A percentile compares a stretch with the other conserved stretches of the same genome.
Evolutionary conservation across 2,329 filamentous ascomycete genomes (phyloP).

Genomic region (Thermothelomyces thermophilus): DNA sequence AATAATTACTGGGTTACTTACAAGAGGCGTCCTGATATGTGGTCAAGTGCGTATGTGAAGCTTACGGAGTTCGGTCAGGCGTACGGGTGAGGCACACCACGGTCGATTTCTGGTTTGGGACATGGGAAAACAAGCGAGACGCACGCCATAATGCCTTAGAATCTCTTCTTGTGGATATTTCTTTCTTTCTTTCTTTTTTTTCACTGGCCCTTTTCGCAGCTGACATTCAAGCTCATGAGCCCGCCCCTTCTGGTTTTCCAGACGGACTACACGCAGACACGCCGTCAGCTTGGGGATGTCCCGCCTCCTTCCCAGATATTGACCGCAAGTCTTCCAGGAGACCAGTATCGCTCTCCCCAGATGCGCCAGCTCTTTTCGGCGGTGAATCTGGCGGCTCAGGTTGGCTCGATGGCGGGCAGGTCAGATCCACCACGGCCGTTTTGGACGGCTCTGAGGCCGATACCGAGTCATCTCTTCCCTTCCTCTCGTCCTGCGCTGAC

Average conservation of each 20-base stretch:
- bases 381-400: not conserved
- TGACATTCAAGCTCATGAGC: not conserved
- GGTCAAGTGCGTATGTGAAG: too few species aligned
- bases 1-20: not conserved
- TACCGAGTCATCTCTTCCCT: not conserved
- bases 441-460: not conserved
- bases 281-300: not conserved
- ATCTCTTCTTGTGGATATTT: not conserved
- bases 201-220: not conserved
- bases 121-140: not conserved
- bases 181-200: too few species aligned
- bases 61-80: not conserved
- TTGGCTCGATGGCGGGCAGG: conserved; percentile 10
- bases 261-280: not conserved
- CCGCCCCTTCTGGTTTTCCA: not conserved
- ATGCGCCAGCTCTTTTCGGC: not conserved
- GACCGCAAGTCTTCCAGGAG: not conserved
- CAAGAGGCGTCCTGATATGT: too few species aligned
- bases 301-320: not conserved
- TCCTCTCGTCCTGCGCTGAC: not conserved
- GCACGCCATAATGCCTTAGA: too few species aligned
- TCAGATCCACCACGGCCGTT: conserved; percentile 7
- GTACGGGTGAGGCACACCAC: not conserved
- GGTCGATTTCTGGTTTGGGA: not conserved
- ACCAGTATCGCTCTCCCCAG: not conserved